These are phyloP conservation scores for Pseudogymnoascus sp. DNA, from an alignment of 2,329 filamentous ascomycete genomes.

Conservation along the genomic window DNA sequence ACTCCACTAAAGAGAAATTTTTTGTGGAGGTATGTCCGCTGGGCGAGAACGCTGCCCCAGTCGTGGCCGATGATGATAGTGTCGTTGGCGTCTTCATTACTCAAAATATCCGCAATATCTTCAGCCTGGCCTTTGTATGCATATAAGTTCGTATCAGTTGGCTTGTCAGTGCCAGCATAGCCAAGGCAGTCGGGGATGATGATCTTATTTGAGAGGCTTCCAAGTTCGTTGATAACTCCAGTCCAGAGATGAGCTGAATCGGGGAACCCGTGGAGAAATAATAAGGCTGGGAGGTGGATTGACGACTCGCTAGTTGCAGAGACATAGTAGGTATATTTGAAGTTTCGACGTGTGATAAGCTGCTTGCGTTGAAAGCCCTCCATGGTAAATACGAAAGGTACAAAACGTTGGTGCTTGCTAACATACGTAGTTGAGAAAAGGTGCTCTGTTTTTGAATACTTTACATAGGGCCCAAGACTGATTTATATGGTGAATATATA, in stretches of 20 bases:
- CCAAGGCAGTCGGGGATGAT: slow-evolving; percentile 36
- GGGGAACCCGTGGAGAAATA: slow-evolving; percentile 43
- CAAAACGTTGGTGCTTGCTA: neutral
- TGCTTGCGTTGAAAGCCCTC: neutral
- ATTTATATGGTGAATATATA: neutral
- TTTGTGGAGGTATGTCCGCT: slow-evolving; percentile 37
- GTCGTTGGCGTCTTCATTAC: slow-evolving; percentile 30
- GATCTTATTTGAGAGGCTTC: slow-evolving; percentile 29
- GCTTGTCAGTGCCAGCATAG: slow-evolving; percentile 31
- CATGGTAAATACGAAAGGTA: neutral
- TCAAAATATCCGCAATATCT: slow-evolving; percentile 36
- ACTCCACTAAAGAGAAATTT: slow-evolving; percentile 36
- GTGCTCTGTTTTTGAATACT: neutral
- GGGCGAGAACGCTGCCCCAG: slow-evolving; percentile 38
- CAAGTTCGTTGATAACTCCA: slow-evolving; percentile 12
- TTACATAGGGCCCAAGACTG: neutral
- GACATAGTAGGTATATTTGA: slow-evolving; percentile 9
- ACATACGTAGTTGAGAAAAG: neutral
- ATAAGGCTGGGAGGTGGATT: slow-evolving; percentile 27
- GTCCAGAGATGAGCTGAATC: slow-evolving; percentile 37
- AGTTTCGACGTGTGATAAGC: neutral
- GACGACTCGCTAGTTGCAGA: neutral
- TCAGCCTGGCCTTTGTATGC: slow-evolving; percentile 30
- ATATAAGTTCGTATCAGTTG: slow-evolving; percentile 26
- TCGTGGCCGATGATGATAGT: slow-evolving; percentile 42